Evolutionary conservation across 352 stramenopile species (phyloP), one percentile per base, ranked within the genome.

Genomic region (Phytopythium kandeliae): DNA sequence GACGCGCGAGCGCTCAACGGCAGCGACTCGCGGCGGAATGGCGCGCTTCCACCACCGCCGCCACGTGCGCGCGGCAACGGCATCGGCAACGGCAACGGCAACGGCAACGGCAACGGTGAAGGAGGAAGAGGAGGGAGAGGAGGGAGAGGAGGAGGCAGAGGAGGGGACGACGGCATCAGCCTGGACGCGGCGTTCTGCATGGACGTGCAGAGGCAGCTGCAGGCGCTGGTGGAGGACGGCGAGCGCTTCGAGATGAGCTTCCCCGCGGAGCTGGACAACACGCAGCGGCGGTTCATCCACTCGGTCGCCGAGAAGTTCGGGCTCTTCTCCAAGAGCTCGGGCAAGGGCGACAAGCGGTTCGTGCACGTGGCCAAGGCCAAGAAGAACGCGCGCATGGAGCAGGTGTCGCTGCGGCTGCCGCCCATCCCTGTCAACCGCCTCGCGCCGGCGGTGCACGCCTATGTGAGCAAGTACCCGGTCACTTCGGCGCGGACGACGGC

Each of bases 301-400:
- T 78, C 69, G 24, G 64, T 89, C 28, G 82, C 74, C n/a, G 62
- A 86, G 43, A 93, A 93, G 63, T 86, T 74, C 54, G 78, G 77
- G 9, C 58, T 93, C 11, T 90, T 91, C 59, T 87, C 79, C 38
- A 93, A 93, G 62, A 89, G 78, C 61, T 85, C 74, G 11, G 82
- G 82, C 36, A 88, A 86, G 55, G 66, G 62, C 7, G 70, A 78
- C 17, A 51, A 53, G 3, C 79, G 82, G 21, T 90, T 88, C 57
- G 76, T 91, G 46, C 78, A 89, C 59, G 75, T 93, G 24, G 79
- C 78, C 25, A 87, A 86, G 50, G 76, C 85, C 24, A 90, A 90
- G 65, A 89, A 86, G 62, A 93, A 87, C 52, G 78, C 78, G 26
- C 64, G 68, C n/a, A 89, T 89, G 80, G 41, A 89, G 57, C 35